These are phyloP conservation scores for Berberis thunbergii DNA, from an alignment of 164 flowering plant species.

Conservation along the genomic window DNA sequence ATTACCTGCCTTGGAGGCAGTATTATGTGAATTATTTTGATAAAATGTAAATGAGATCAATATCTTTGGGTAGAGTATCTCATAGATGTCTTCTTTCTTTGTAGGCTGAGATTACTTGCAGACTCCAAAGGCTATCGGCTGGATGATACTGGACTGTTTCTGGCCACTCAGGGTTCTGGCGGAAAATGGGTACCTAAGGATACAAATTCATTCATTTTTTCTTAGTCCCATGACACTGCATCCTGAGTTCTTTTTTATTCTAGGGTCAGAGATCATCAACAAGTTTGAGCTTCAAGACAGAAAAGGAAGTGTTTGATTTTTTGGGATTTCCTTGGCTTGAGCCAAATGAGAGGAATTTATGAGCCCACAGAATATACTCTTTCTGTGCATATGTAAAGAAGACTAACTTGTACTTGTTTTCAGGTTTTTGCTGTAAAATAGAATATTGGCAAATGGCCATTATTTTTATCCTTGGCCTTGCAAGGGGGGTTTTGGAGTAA, in stretches of 20 bases:
- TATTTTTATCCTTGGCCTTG: no score
- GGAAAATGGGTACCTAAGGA: constrained; percentile 51
- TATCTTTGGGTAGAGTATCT: not conserved
- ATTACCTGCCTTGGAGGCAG: no score
- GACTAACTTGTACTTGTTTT: not conserved
- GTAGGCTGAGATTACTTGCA: constrained; percentile 86
- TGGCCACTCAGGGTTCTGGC: constrained; percentile 66
- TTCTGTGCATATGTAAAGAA: not conserved
- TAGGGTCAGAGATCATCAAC: constrained; percentile 54
- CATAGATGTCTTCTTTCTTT: constrained; percentile 6
- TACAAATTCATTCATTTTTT: not conserved
- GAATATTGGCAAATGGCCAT: no score
- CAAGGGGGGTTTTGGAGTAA: no score
- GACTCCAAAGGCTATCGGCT: constrained; percentile 89
- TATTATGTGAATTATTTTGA: no score
- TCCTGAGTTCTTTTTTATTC: not conserved
- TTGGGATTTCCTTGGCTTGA: constrained; percentile 90
- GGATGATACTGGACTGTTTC: constrained; percentile 89
- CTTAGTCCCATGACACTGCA: not conserved
- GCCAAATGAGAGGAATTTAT: constrained; percentile 87
- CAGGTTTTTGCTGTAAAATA: not conserved
- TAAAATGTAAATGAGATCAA: no score
- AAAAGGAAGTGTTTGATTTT: constrained; percentile 85
- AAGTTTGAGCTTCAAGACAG: constrained; percentile 60
- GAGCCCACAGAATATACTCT: constrained; percentile 11